A percentile compares a stretch with the other conserved stretches of the same genome.
Evolutionary conservation across 495 filamentous ascomycete species (phyloP).

Genomic region (Trichoderma erinaceum): DNA sequence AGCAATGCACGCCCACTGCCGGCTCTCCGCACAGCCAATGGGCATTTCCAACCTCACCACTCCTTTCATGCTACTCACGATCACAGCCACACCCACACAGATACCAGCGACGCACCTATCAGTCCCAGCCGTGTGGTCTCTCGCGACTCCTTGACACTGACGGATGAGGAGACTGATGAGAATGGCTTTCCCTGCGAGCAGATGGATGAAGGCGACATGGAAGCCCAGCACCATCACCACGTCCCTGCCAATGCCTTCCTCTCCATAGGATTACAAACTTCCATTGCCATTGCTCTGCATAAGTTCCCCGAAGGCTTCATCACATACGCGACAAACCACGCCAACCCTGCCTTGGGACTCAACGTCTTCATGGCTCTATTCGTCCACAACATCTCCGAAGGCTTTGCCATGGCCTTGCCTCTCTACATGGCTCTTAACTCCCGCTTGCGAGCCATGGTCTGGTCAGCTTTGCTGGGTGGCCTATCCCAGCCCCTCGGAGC

Average conservation of each 20-base stretch:
- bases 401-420: conserved; percentile 88
- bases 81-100: conserved; percentile 26
- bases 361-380: conserved; percentile 92
- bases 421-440: conserved; percentile 80
- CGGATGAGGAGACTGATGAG: conserved; percentile 20
- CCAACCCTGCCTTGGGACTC: conserved; percentile 77
- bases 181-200: conserved; percentile 24
- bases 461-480: conserved; percentile 77
- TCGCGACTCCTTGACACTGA: conserved; percentile 19
- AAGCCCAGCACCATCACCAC: conserved; percentile 80
- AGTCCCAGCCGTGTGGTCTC: conserved; percentile 30
- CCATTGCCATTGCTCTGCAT: conserved; percentile 89
- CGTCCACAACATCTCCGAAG: conserved; percentile 96
- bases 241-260: conserved; percentile 94
- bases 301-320: conserved; percentile 98
- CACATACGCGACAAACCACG: conserved; percentile 96
- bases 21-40: conserved; percentile 24
- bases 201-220: conserved; percentile 26
- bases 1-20: conserved; percentile 24
- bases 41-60: conserved; percentile 3
- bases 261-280: conserved; percentile 86
- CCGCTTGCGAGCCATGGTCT: conserved; percentile 71
- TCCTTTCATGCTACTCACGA: conserved; percentile 20
- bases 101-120: conserved; percentile 17
- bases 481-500: conserved; percentile 83